Conservation (phyloP, 2,329 filamentous ascomycete species). For the Fusarium sp. region DNA sequence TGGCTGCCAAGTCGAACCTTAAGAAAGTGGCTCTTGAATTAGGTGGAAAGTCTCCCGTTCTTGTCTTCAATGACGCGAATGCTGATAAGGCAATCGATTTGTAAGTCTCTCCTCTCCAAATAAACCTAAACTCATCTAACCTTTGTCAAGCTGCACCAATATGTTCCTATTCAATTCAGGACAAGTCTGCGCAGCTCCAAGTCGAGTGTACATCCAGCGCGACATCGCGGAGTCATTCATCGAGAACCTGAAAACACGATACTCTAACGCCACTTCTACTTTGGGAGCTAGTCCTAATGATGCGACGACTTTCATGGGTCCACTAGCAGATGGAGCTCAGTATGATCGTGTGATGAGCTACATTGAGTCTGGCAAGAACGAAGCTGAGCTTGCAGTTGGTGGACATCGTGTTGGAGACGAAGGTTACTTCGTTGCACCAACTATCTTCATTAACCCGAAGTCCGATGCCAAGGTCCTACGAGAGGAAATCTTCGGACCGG, state of each 20-base stretch:
- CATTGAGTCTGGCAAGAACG: neutral
- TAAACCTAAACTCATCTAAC: too few species aligned
- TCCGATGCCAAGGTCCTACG: neutral
- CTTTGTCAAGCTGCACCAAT: neutral
- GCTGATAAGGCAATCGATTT: neutral
- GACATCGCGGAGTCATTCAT: neutral
- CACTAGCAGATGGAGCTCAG: neutral
- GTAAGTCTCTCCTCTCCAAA: neutral
- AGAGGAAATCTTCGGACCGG: neutral
- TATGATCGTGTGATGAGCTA: neutral
- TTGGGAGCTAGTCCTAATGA: neutral
- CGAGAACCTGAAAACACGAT: neutral
- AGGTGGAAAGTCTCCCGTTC: neutral
- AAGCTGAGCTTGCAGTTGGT: neutral
- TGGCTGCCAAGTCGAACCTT: neutral
- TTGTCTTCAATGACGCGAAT: neutral
- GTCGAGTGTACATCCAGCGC: neutral
- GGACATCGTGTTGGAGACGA: neutral
- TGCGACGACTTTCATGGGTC: neutral
- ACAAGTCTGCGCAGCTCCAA: neutral
- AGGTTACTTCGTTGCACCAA: neutral
- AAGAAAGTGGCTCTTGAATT: slow-evolving; percentile 3
- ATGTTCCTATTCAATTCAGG: neutral
- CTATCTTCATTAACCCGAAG: neutral
- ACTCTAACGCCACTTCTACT: neutral